These are phyloP conservation scores for Auriscalpium microsporum DNA, from an alignment of 768 basidiomycete species.

Conservation along the genomic window DNA sequence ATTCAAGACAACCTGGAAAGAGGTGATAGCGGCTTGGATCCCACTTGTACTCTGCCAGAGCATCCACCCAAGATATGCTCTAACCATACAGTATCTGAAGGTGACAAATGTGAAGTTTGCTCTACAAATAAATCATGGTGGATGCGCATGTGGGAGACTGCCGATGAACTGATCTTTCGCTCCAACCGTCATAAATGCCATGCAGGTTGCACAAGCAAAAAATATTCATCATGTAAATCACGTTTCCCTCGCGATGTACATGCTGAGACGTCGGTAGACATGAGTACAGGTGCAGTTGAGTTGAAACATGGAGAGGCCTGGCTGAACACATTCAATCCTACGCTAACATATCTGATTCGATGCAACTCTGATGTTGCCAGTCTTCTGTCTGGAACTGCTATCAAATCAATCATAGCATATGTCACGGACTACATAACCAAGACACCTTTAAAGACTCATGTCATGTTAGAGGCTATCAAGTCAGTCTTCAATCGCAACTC, in stretches of 20 bases:
- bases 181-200: conserved; percentile 3
- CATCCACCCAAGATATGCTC: no score
- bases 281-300: conserved; percentile 19
- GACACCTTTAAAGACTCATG: conserved; percentile 29
- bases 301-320: conserved; percentile 25
- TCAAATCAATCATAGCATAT: conserved; percentile 9
- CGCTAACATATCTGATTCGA: conserved; percentile 25
- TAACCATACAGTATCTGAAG: no score
- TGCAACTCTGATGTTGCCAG: conserved; percentile 34
- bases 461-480: conserved; percentile 26
- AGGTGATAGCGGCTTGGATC: no score
- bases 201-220: conserved; percentile 23
- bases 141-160: neutral
- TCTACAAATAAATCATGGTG: neutral
- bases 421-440: conserved; percentile 40
- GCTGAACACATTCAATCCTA: conserved; percentile 29
- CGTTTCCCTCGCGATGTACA: conserved; percentile 26
- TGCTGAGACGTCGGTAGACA: conserved; percentile 22
- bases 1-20: neutral
- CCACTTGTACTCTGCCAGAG: no score
- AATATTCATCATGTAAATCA: conserved; percentile 24
- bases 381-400: conserved; percentile 6
- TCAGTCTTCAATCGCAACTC: conserved; percentile 17
- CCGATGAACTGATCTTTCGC: conserved; percentile 5
- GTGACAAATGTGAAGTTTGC: no score